Percentiles rank a stretch among this genome's conserved stretches.
Conservation (phyloP, 306 rosid genomes). For the Vicia sativa region DNA sequence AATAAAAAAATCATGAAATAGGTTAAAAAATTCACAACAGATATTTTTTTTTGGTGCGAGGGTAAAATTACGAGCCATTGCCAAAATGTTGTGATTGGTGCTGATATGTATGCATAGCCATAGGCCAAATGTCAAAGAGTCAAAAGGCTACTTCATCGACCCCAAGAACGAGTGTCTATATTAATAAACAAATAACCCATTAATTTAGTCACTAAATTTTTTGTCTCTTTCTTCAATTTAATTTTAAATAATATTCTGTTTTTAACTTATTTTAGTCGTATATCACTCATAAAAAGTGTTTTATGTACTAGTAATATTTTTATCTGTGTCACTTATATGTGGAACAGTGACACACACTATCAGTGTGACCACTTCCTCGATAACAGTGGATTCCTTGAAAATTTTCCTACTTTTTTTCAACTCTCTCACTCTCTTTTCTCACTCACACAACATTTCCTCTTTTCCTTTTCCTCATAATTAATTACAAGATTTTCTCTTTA, state of each 20-base stretch:
- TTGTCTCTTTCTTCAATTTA: too few species aligned
- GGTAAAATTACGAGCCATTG: neutral
- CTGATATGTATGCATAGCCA: slow-evolving; percentile 13
- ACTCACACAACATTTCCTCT: neutral
- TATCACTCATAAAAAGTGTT: too few species aligned
- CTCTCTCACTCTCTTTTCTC: slow-evolving; percentile 14
- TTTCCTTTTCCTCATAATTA: slow-evolving; percentile 32
- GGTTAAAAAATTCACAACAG: too few species aligned
- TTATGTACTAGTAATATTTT: too few species aligned
- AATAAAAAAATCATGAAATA: too few species aligned
- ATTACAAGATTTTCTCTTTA: slow-evolving; percentile 17
- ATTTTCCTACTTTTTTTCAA: neutral
- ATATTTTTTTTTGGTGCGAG: too few species aligned
- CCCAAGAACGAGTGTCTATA: slow-evolving; percentile 10
- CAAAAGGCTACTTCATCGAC: slow-evolving; percentile 48
- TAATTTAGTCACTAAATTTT: too few species aligned
- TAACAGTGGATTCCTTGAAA: slow-evolving; percentile 56
- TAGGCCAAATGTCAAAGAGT: slow-evolving; percentile 39
- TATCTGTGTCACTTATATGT: neutral
- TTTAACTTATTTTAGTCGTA: too few species aligned
- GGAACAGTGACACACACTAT: neutral
- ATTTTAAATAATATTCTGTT: too few species aligned
- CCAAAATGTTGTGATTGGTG: slow-evolving; percentile 17
- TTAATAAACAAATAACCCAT: too few species aligned
- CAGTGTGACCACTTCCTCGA: slow-evolving; percentile 59